Base-by-base conservation (phyloP, 148 eudicot genomes). In the Suaeda aralocaspica region DNA sequence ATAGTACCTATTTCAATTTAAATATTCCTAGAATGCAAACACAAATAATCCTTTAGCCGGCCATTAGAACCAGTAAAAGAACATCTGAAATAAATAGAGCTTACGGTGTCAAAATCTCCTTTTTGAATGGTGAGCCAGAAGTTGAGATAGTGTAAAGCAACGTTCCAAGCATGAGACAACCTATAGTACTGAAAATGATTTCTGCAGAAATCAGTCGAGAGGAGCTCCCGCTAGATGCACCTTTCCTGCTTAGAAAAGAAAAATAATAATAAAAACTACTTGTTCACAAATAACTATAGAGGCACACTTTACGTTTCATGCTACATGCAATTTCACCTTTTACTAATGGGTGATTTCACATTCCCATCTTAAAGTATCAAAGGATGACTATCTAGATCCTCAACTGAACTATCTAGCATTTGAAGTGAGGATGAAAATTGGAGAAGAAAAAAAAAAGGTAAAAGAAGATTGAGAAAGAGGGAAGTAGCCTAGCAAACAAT, bases 61-160 rank as follows among this genome's bases (percentile, higher is more conserved):
- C n/a, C n/a, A n/a, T n/a, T 19, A 45, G 0, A 51, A 31, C 24
- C 16, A 53, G 2, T 33, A n/a, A 25, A 24, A 14, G 19, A 24
- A 63, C 53, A 33, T 33, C 8, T 19, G 44, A 28, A 45, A 56
- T 39, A 31, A 26, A 49, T 56, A 49, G 49, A 72, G 59, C 91
- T 82, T 82, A 91, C 96, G 93, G 93, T 67, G 84, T 84, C 19
- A 86, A 73, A 46, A 80, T 34, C 34, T 77, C 93, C 48, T 39
- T 71, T 70, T 71, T 83, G 74, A 88, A 88, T 57, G 96, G 93
- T 58, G 93, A 86, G 64, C 96, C 93, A 71, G 76, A 74, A 34
- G 85, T 82, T 33, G 65, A 18, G 55, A 82, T 61, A 61, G 93
- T 88, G 82, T 91, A 91, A 64, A 88, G 34, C 80, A 88, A 76